Evolutionary conservation across 805 yeast genomes (phyloP).

Genomic region (Cephaloascus albidus): DNA sequence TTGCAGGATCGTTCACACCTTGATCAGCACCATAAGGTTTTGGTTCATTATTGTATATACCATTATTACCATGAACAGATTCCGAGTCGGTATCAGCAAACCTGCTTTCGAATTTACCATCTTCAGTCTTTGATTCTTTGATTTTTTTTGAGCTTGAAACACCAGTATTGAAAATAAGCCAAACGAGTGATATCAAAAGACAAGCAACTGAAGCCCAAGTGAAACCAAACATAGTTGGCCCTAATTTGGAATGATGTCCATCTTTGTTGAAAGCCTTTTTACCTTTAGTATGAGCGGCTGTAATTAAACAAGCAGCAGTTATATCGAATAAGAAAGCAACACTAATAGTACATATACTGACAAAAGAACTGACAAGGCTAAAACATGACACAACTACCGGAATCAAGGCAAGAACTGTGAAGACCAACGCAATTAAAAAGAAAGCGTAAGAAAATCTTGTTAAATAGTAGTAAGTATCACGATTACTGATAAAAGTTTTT

Average conservation of each 20-base stretch:
- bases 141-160: background rate
- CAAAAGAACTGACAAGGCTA: conserved; percentile 9
- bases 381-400: conserved; percentile 5
- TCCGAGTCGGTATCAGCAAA: background rate
- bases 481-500: conserved; percentile 31
- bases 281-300: conserved; percentile 49
- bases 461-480: conserved; percentile 51
- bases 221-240: conserved; percentile 45
- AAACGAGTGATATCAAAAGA: background rate
- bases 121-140: background rate
- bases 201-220: conserved; percentile 45
- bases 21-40: background rate
- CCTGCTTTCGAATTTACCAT: background rate
- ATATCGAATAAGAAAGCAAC: conserved; percentile 19
- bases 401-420: conserved; percentile 25
- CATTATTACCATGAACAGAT: background rate
- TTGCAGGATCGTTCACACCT: too few species aligned
- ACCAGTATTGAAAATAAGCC: background rate
- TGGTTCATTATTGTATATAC: background rate
- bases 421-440: conserved; percentile 47
- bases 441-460: conserved; percentile 35
- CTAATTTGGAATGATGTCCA: conserved; percentile 33
- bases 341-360: conserved; percentile 4
- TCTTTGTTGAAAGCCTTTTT: conserved; percentile 33
- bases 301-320: conserved; percentile 37